These are phyloP conservation scores for Chrysochromulina parva DNA, from an alignment of 78 protist species.

Conservation along the genomic window DNA sequence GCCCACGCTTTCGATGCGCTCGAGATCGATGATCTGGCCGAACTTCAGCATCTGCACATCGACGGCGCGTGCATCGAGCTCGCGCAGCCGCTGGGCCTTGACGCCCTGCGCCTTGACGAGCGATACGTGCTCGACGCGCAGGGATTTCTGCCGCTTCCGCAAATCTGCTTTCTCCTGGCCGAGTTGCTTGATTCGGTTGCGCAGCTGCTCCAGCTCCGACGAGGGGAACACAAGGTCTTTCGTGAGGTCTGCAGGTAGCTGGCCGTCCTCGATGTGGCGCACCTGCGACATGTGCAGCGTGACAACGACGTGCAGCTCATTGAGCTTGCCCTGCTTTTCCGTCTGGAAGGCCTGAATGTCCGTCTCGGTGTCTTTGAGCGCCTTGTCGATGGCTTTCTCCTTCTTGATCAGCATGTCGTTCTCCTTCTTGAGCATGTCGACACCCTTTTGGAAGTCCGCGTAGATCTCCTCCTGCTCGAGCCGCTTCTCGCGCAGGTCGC, in stretches of 20 bases:
- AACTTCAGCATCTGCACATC: conserved; percentile 61
- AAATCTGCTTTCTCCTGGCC: conserved; percentile 32
- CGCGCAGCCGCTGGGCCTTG: conserved; percentile 4
- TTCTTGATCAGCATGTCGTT: conserved; percentile 41
- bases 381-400: conserved; percentile 34
- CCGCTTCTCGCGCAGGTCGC: conserved; percentile 55
- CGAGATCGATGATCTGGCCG: conserved; percentile 54
- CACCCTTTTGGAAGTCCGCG: conserved; percentile 43
- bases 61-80: conserved; percentile 47
- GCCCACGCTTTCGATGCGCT: conserved; percentile 34
- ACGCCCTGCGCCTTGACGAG: not conserved
- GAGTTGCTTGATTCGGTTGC: conserved; percentile 29
- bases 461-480: conserved; percentile 55
- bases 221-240: conserved; percentile 23
- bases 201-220: conserved; percentile 21
- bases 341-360: conserved; percentile 55
- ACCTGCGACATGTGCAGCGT: not conserved
- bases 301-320: conserved; percentile 57
- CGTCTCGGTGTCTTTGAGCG: conserved; percentile 8
- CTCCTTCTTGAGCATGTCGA: conserved; percentile 36
- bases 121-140: not conserved
- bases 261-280: not conserved
- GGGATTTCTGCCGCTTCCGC: conserved; percentile 20
- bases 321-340: conserved; percentile 60
- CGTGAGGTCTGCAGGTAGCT: conserved; percentile 37